Evolutionary conservation across 148 eudicot genomes (phyloP), one percentile per base, ranked within the genome.

Genomic region (Simmondsia chinensis): DNA sequence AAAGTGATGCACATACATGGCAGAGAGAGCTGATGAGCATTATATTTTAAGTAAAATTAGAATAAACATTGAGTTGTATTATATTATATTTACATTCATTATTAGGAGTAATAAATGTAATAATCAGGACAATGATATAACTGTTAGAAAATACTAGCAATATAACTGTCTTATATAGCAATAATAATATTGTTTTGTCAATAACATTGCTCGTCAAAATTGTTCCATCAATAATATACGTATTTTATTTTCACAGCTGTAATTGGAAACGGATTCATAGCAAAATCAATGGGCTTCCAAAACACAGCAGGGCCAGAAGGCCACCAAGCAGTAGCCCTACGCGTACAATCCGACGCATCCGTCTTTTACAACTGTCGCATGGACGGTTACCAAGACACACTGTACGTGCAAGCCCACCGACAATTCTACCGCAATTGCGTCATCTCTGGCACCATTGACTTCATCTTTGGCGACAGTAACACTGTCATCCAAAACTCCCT

Each of bases 271-370:
- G 76, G 82, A 7, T 81, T 76, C 15, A 49, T 77, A 5, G 71
- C 59, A n/a, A 81, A 64, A 36, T 42, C 60, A 2, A 71, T 82
- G 78, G 78, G 79, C 13, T 77, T 77, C 20, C 59, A 46, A 20
- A 82, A 82, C 65, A 66, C 74, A 12, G 91, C 91, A 0, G 84
- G 91, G 3, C 65, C 82, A 9, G 31, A 63, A 5, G 82, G 76
- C 0, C 72, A 77, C 46, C 91, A 82, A 59, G 91, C 91, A 0
- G 91, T 82, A 20, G 91, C 91, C 0, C 72, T 82, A 0, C 60
- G 82, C 0, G 73, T 66, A 10, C 70, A 71, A 31, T 71, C 84
- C 0, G 91, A 82, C 23, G 54, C 36, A 58, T 63, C 91, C 1
- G 64, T 54, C 2, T 71, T 77, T 50, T 71, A 62, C 59, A 71